Base-by-base conservation (phyloP, 2,329 filamentous ascomycete species). In the Trichoderma sp. region DNA sequence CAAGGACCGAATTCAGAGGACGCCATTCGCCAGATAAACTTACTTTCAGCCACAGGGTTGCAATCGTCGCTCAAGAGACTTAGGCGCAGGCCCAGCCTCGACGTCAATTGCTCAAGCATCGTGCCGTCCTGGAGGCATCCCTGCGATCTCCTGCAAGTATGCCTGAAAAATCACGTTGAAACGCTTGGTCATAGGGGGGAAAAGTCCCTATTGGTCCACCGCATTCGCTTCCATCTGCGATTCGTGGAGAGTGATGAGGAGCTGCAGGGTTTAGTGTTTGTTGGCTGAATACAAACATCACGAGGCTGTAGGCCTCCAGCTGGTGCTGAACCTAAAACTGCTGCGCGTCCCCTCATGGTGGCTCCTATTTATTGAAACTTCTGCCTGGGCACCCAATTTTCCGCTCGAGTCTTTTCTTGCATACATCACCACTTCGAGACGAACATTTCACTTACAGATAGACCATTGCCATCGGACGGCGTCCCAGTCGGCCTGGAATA, bases 241-340 rank as follows among this genome's bases (percentile, higher is more conserved):
- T 31, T 58, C 31, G 19, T n/a, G 29, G 29, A 49, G 24, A 58
- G 63, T 53, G 8, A 47, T 29, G 49, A 29, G 53, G 29, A 37
- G 63, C 27, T 47, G n/a, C 37, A 66, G 58, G 37, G 37, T 49
- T 66, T 49, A 31, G 29, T 35, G n/a, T 49, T 19, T 29, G 33
- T 43, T 49, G 62, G 52, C 53, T 29, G 53, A 40, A 66, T 33
- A 19, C 53, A 57, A 47, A n/a, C 49, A 33, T 66, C 29, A 37
- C 1, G n/a, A 49, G 43, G 59, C 29, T 66, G 53, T 66, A 58
- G 53, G 63, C 63, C 63, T 58, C 63, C 53, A 53, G 24, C n/a
- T 49, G 21, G n/a, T 49, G 19, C 35, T 21, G 24, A 31, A 33
- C 59, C 59, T 66, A 66, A 43, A 66, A 58, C 24, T 3, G 61